Conservation (phyloP, 305 asterid genomes). For the Caryopteris hybrid region DNA sequence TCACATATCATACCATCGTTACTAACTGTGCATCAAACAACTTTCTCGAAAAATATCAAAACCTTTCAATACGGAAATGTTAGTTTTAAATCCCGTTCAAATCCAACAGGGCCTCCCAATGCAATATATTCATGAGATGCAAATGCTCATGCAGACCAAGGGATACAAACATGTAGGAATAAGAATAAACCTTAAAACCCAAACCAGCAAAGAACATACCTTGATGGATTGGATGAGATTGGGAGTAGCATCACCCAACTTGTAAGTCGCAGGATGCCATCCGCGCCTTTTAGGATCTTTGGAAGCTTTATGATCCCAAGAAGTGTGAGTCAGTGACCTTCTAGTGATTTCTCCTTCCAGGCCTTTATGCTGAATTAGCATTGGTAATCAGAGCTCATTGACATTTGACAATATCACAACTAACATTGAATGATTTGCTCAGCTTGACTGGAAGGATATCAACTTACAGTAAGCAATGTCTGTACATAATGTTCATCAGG, state of each 20-base stretch:
- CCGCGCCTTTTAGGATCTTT: conserved; percentile 69
- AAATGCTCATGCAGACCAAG: background rate
- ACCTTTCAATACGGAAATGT: background rate
- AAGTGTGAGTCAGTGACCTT: conserved; percentile 85
- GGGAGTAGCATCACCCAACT: conserved; percentile 79
- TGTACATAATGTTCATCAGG: conserved; percentile 98
- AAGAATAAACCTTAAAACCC: background rate
- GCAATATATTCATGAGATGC: background rate
- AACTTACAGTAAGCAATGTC: conserved; percentile 84
- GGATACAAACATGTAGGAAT: background rate
- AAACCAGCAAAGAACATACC: conserved; percentile 34
- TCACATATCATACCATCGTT: background rate
- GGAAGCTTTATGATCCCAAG: conserved; percentile 80
- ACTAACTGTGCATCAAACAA: background rate
- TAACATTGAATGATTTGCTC: background rate
- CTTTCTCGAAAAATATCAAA: background rate
- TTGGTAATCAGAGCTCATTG: conserved; percentile 2
- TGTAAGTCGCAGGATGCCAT: conserved; percentile 97
- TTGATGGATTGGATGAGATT: conserved; percentile 73
- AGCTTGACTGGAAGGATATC: background rate
- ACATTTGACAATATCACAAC: background rate
- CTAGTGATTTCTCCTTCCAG: conserved; percentile 71
- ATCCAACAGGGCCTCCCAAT: background rate
- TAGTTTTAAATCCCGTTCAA: background rate
- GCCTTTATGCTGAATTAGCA: conserved; percentile 58